phyloP scores from a whole-genome alignment of 768 basidiomycete genomes.

The Boletus rex-veris region DNA sequence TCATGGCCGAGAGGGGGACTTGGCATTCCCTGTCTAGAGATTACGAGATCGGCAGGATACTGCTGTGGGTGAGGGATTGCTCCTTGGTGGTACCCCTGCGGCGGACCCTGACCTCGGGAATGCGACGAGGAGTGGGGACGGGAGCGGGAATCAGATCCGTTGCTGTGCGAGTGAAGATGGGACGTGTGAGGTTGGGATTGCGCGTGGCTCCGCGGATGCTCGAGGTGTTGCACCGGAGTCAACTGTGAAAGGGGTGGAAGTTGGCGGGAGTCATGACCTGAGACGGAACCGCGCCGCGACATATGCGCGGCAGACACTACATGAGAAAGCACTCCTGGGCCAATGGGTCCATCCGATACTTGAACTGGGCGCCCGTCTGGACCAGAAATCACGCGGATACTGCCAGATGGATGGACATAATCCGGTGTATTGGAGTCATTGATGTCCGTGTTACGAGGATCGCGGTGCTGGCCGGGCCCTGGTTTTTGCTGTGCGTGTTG shows the following conservation, averaged over 20 bases:
- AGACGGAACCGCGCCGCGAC: conserved; percentile 41
- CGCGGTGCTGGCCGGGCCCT: conserved; percentile 27
- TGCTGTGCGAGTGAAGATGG: conserved; percentile 40
- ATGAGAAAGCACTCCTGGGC: conserved; percentile 41
- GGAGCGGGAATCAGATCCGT: conserved; percentile 43
- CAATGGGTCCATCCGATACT: conserved; percentile 47
- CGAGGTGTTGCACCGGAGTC: conserved; percentile 42
- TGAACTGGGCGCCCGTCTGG: conserved; percentile 50
- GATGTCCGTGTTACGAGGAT: conserved; percentile 41
- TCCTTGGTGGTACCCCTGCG: conserved; percentile 33
- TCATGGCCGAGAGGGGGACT: conserved; percentile 48
- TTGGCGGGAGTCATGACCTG: conserved; percentile 46
- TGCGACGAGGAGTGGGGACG: conserved; percentile 51
- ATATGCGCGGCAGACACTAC: conserved; percentile 36
- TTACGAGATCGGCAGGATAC: conserved; percentile 43
- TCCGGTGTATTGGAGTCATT: conserved; percentile 50
- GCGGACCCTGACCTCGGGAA: conserved; percentile 42
- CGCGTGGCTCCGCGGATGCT: conserved; percentile 31
- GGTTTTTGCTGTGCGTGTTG: conserved; percentile 28
- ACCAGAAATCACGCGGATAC: conserved; percentile 43
- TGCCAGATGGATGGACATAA: conserved; percentile 47
- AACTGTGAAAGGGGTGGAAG: conserved; percentile 47
- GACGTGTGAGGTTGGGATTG: conserved; percentile 40
- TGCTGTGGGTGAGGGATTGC: conserved; percentile 42
- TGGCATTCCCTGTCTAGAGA: conserved; percentile 44